Evolutionary conservation across 805 yeast genomes (phyloP).

Genomic region (Lipomyces yamanashiensis): DNA sequence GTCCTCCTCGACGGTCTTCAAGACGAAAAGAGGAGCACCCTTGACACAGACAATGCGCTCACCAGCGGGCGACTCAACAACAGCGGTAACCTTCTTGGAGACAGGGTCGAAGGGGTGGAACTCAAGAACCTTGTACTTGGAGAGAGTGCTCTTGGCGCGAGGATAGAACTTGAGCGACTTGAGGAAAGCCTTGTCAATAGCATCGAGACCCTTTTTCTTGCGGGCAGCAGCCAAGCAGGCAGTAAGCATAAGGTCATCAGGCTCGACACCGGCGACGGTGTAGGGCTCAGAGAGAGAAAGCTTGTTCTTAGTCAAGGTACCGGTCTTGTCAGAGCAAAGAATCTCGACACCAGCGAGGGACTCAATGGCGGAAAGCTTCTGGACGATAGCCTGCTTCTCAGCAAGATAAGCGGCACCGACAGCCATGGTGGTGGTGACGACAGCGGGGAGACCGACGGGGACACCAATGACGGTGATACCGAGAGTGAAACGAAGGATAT

Average conservation of each 20-base stretch:
- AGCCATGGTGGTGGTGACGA: slow-evolving; percentile 98
- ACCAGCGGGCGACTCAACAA: slow-evolving; percentile 94
- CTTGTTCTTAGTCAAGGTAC: slow-evolving; percentile 97
- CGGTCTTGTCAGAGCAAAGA: slow-evolving; percentile 97
- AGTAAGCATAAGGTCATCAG: slow-evolving; percentile 95
- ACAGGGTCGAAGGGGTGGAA: slow-evolving; percentile 99
- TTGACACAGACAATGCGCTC: slow-evolving; percentile 94
- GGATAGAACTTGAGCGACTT: slow-evolving; percentile 87
- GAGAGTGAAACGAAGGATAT: slow-evolving; percentile 86
- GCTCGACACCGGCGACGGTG: slow-evolving; percentile 96
- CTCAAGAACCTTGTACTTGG: slow-evolving; percentile 92
- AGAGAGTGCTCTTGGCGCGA: slow-evolving; percentile 87
- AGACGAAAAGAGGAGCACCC: slow-evolving; percentile 97
- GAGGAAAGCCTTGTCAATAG: slow-evolving; percentile 95
- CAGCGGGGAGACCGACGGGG: slow-evolving; percentile 98
- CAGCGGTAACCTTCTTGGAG: slow-evolving; percentile 93
- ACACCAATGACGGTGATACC: slow-evolving; percentile 98
- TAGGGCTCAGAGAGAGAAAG: slow-evolving; percentile 94
- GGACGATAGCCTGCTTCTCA: slow-evolving; percentile 96
- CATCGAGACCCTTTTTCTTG: slow-evolving; percentile 98
- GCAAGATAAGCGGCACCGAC: slow-evolving; percentile 99
- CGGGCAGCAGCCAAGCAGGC: slow-evolving; percentile 98
- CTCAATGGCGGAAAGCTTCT: slow-evolving; percentile 94
- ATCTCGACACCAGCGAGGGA: slow-evolving; percentile 97
- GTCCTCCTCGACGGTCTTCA: slow-evolving; percentile 96